phyloP scores from a whole-genome alignment of 768 basidiomycete species.

The Trametes elegans region DNA sequence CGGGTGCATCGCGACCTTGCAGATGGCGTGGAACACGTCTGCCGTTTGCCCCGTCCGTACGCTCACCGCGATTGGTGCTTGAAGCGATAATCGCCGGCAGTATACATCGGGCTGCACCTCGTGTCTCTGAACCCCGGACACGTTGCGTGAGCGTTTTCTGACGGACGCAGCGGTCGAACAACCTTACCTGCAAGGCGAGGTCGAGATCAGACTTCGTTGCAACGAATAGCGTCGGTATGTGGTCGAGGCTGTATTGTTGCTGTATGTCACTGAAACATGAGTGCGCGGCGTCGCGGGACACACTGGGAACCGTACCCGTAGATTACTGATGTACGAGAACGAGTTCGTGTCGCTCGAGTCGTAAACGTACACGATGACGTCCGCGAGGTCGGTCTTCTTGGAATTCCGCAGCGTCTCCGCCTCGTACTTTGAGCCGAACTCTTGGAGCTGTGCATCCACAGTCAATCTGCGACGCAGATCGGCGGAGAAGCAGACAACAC shows the following conservation, averaged over 20 bases:
- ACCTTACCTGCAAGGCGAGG: constrained; percentile 85
- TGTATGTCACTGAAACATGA: no score
- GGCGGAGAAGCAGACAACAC: constrained; percentile 32
- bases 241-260: constrained; percentile 97
- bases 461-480: not conserved
- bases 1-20: constrained; percentile 84
- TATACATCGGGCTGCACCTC: constrained; percentile 99
- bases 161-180: not conserved
- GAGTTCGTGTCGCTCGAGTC: constrained; percentile 99
- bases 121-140: constrained; percentile 60
- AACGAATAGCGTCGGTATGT: constrained; percentile 94
- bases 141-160: constrained; percentile 5
- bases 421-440: constrained; percentile 96
- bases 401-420: constrained; percentile 83
- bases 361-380: constrained; percentile 94
- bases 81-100: constrained; percentile 83
- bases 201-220: constrained; percentile 99
- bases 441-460: constrained; percentile 68
- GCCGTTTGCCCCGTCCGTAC: constrained; percentile 82
- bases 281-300: no score
- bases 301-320: no score
- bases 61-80: constrained; percentile 93
- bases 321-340: constrained; percentile 96
- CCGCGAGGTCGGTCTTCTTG: constrained; percentile 89
- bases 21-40: constrained; percentile 85